phyloP scores from a whole-genome alignment of 2,329 filamentous ascomycete genomes.

The Davidsoniella virescens region DNA sequence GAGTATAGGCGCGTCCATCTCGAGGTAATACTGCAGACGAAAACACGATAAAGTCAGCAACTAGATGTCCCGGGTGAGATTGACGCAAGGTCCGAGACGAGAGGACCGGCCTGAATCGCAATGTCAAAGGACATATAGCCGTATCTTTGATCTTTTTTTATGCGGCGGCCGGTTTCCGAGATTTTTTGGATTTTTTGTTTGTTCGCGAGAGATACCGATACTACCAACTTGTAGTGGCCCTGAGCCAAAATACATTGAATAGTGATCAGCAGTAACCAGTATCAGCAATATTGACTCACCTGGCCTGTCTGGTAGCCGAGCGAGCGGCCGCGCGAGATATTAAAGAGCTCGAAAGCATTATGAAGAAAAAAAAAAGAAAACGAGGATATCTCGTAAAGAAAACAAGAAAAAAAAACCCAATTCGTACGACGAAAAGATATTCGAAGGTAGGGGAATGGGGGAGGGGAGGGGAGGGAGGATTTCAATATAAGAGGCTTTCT shows the following conservation, averaged over 20 bases:
- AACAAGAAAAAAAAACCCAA: conserved; percentile 6
- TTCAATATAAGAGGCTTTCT: background rate
- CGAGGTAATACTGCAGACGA: conserved; percentile 16
- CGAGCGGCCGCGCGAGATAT: conserved; percentile 41
- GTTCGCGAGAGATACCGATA: background rate
- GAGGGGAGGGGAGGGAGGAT: conserved; percentile 2
- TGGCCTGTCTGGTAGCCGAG: conserved; percentile 38
- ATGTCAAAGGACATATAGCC: no score
- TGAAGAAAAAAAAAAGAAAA: conserved; percentile 18
- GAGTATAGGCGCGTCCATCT: conserved; percentile 44
- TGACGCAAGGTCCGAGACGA: background rate
- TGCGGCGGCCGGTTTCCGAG: background rate
- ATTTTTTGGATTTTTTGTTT: background rate
- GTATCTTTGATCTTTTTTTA: no score
- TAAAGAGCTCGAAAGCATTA: conserved; percentile 45
- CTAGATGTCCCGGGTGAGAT: background rate
- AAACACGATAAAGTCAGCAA: conserved; percentile 1
- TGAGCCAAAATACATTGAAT: background rate
- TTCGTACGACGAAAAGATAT: background rate
- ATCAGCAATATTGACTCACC: conserved; percentile 18
- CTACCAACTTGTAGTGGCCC: background rate
- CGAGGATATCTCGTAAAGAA: conserved; percentile 4
- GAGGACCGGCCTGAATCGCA: background rate
- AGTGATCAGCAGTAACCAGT: background rate
- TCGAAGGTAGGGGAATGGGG: conserved; percentile 3